phyloP scores from a whole-genome alignment of 345 rosid species.

The Populus simonii region DNA sequence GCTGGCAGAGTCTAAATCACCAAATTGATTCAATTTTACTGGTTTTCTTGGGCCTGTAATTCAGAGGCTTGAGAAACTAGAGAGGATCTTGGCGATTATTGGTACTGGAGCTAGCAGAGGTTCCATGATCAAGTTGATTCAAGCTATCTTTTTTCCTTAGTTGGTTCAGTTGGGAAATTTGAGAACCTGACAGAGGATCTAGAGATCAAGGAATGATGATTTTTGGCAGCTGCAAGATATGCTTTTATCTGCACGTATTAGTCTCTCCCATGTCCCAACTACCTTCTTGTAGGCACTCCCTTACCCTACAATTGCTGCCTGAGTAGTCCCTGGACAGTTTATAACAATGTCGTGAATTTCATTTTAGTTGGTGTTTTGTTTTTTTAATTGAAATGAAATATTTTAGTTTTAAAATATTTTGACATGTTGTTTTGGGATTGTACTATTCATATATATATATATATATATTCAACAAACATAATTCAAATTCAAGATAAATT shows the following conservation, averaged over 20 bases:
- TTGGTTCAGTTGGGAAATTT: too few species aligned
- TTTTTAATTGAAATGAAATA: too few species aligned
- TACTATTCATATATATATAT: too few species aligned
- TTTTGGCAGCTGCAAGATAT: neutral
- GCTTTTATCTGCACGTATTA: neutral
- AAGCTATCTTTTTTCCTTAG: neutral
- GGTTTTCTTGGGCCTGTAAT: neutral
- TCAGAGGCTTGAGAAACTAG: neutral
- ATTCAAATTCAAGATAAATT: too few species aligned
- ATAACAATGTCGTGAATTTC: too few species aligned
- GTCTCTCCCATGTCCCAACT: neutral
- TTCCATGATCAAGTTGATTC: neutral
- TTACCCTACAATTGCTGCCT: neutral
- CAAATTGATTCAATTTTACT: slow-evolving; percentile 7
- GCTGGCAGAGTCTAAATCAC: slow-evolving; percentile 22
- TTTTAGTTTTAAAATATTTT: too few species aligned
- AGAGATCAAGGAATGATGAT: neutral
- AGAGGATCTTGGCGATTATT: neutral
- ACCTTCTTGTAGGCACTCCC: neutral
- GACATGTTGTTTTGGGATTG: too few species aligned
- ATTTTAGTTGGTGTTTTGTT: too few species aligned
- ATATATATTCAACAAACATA: too few species aligned
- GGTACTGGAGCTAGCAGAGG: neutral
- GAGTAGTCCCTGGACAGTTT: neutral
- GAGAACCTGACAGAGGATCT: neutral